phyloP scores from a whole-genome alignment of 306 rosid species.

The Gynostemma pentaphyllum region DNA sequence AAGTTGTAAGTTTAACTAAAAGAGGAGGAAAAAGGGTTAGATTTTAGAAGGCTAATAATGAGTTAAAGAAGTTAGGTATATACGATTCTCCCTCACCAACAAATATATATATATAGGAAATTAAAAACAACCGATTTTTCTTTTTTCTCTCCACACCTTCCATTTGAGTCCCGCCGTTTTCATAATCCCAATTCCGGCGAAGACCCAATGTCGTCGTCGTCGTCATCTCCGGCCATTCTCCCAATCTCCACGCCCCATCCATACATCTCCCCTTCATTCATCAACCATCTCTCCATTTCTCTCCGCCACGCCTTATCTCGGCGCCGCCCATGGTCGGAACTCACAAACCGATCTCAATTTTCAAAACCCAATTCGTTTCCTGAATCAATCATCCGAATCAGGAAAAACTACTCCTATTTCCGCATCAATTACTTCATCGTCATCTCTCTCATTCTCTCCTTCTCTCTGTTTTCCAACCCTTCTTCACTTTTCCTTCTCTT shows the following conservation, averaged over 20 bases:
- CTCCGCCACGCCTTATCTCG: slow-evolving; percentile 63
- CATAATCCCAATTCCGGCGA: too few relatives aligned
- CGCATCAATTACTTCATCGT: slow-evolving; percentile 66
- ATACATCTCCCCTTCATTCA: too few relatives aligned
- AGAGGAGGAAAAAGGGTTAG: too few relatives aligned
- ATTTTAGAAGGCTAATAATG: too few relatives aligned
- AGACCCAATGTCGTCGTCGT: slow-evolving; percentile 15
- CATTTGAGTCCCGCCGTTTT: too few relatives aligned
- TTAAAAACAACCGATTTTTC: too few relatives aligned
- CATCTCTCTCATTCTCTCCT: slow-evolving; percentile 32
- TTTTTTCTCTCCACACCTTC: too few relatives aligned
- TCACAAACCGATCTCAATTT: slow-evolving; percentile 57
- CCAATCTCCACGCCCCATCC: slow-evolving; percentile 40
- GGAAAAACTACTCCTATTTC: slow-evolving; percentile 80
- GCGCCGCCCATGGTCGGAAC: slow-evolving; percentile 90
- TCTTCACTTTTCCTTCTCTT: slow-evolving; percentile 48
- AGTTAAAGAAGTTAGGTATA: too few relatives aligned
- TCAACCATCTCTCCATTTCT: slow-evolving; percentile 36
- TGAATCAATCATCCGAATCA: slow-evolving; percentile 69
- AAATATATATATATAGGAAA: too few relatives aligned
- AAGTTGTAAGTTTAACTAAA: too few relatives aligned
- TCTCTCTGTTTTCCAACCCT: slow-evolving; percentile 67
- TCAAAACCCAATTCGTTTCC: slow-evolving; percentile 65
- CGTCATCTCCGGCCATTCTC: slow-evolving; percentile 42
- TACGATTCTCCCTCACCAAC: too few relatives aligned